Conservation (phyloP, 1,139 yeast genomes). For the Scheffersomyces parashehatae region DNA sequence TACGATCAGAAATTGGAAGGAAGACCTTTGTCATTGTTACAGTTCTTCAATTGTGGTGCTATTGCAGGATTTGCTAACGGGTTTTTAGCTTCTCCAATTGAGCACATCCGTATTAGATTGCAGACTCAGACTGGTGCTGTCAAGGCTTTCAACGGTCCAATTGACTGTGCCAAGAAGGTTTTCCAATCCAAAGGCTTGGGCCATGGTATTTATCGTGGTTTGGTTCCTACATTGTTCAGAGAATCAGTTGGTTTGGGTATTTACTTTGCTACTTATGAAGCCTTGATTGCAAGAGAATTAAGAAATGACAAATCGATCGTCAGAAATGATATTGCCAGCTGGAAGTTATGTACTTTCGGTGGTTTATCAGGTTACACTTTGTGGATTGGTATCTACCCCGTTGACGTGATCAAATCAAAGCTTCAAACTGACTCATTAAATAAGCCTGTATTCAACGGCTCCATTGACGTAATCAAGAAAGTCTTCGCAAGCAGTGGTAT, state of each 20-base stretch:
- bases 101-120: slow-evolving; percentile 85
- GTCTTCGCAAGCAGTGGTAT: slow-evolving; percentile 60
- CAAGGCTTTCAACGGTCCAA: slow-evolving; percentile 65
- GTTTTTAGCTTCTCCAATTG: slow-evolving; percentile 86
- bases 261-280: slow-evolving; percentile 87
- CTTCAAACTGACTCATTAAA: slow-evolving; percentile 77
- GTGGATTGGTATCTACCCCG: slow-evolving; percentile 81
- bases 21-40: slow-evolving; percentile 45
- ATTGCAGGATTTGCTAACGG: slow-evolving; percentile 91
- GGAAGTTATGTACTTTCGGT: slow-evolving; percentile 80
- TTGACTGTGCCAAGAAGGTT: slow-evolving; percentile 71
- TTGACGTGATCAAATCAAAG: slow-evolving; percentile 83
- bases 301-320: slow-evolving; percentile 30
- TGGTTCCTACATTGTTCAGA: slow-evolving; percentile 76
- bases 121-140: slow-evolving; percentile 72
- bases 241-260: slow-evolving; percentile 88
- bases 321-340: slow-evolving; percentile 76
- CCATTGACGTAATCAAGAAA: slow-evolving; percentile 56
- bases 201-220: slow-evolving; percentile 73
- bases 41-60: slow-evolving; percentile 78
- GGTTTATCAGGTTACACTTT: slow-evolving; percentile 84
- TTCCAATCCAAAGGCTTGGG: slow-evolving; percentile 51
- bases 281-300: slow-evolving; percentile 68
- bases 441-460: slow-evolving; percentile 48
- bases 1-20: slow-evolving; percentile 48